phyloP scores from a whole-genome alignment of 2,329 filamentous ascomycete genomes.

The Talaromyces atroroseus region DNA sequence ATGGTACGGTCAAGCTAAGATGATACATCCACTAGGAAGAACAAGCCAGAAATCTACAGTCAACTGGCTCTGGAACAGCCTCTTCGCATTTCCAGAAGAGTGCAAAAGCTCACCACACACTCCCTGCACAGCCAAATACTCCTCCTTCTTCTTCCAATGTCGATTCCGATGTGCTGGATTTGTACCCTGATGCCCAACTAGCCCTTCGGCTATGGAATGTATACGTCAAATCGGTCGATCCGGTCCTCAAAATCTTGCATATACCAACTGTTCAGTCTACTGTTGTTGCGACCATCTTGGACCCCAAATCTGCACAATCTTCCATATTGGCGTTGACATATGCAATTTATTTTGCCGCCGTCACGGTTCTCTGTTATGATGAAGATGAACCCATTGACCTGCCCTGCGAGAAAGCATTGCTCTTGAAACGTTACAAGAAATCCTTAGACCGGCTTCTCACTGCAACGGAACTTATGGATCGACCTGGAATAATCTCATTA shows the following conservation, averaged over 20 bases:
- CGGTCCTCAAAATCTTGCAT: constrained; percentile 19
- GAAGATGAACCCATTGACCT: constrained; percentile 21
- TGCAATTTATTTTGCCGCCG: constrained; percentile 52
- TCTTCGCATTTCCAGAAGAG: neutral
- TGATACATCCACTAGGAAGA: neutral
- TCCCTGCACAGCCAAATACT: neutral
- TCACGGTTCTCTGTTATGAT: constrained; percentile 35
- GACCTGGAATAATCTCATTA: constrained; percentile 14
- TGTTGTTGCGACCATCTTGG: constrained; percentile 18
- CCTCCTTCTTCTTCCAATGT: neutral
- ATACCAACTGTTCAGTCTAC: constrained; percentile 18
- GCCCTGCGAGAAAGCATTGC: constrained; percentile 2
- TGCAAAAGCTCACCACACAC: neutral
- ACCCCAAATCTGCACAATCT: constrained; percentile 26
- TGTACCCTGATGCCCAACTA: constrained; percentile 16
- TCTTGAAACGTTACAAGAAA: constrained; percentile 13
- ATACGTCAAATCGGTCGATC: constrained; percentile 19
- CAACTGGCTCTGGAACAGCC: neutral
- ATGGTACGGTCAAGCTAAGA: neutral
- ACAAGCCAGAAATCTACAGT: neutral
- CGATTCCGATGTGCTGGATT: constrained; percentile 10
- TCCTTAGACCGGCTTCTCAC: constrained; percentile 14
- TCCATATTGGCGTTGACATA: constrained; percentile 45
- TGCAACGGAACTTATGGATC: constrained; percentile 15
- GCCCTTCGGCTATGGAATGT: constrained; percentile 17